These are phyloP conservation scores for Symbiotaphrina buchneri DNA, from an alignment of 495 filamentous ascomycete genomes.

Conservation along the genomic window DNA sequence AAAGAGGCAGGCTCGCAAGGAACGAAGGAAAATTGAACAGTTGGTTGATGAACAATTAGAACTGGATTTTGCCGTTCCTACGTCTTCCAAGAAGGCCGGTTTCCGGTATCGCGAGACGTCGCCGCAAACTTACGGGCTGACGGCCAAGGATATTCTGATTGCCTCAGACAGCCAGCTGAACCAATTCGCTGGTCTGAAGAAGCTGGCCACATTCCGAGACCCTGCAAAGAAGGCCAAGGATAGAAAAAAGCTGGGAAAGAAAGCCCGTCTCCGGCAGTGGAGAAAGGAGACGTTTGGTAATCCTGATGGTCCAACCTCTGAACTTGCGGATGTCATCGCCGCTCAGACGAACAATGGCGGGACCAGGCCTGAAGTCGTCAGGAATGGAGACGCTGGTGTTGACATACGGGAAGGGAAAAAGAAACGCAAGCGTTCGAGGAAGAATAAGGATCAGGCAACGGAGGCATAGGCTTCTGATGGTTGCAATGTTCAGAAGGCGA, in stretches of 20 bases:
- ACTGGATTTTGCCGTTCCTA: conserved; percentile 35
- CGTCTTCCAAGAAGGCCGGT: conserved; percentile 23
- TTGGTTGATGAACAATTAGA: conserved; percentile 70
- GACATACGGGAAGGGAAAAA: conserved; percentile 24
- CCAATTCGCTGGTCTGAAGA: conserved; percentile 80
- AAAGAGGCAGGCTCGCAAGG: conserved; percentile 51
- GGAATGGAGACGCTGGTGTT: conserved; percentile 10
- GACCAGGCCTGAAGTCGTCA: not conserved
- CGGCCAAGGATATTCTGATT: conserved; percentile 74
- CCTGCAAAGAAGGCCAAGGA: conserved; percentile 71
- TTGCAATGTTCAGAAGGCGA: no score
- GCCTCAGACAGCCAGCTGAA: conserved; percentile 76
- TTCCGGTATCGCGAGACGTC: conserved; percentile 94
- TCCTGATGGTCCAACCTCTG: conserved; percentile 33
- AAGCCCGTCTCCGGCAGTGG: conserved; percentile 75
- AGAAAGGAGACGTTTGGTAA: conserved; percentile 77
- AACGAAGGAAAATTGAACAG: conserved; percentile 63
- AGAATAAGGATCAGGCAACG: conserved; percentile 2
- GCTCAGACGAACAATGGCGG: not conserved
- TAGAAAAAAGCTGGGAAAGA: conserved; percentile 73
- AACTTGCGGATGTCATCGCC: not conserved
- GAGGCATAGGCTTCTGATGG: not conserved
- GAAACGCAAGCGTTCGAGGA: conserved; percentile 8
- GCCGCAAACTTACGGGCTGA: conserved; percentile 72
- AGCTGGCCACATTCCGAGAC: conserved; percentile 75